These are phyloP conservation scores for Chrysosporium queenslandicum DNA, from an alignment of 2,329 filamentous ascomycete genomes.

Conservation along the genomic window DNA sequence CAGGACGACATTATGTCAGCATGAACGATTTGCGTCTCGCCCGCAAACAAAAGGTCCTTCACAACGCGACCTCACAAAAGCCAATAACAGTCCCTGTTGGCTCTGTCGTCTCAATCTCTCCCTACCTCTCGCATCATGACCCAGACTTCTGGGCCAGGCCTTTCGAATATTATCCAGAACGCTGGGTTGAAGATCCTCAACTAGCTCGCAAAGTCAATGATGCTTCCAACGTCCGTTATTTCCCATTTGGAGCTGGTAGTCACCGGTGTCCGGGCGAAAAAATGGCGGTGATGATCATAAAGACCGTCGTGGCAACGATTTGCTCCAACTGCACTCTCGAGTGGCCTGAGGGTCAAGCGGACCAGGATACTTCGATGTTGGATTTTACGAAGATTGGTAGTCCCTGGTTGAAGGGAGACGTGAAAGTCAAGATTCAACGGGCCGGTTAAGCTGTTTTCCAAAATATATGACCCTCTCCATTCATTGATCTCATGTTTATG, in stretches of 20 bases:
- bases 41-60: conserved; percentile 11
- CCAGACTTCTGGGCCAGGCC: conserved; percentile 13
- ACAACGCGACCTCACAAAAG: conserved; percentile 11
- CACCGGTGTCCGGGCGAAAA: conserved; percentile 17
- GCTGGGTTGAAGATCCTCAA: conserved; percentile 13
- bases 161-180: conserved; percentile 13
- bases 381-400: conserved; percentile 17
- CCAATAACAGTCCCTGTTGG: conserved; percentile 14
- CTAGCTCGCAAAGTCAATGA: conserved; percentile 12
- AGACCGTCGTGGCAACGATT: conserved; percentile 11
- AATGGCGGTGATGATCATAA: conserved; percentile 15
- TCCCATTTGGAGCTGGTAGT: conserved; percentile 16
- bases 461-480: no score
- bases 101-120: conserved; percentile 16
- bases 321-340: conserved; percentile 13
- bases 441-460: no score
- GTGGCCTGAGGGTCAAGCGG: conserved; percentile 9
- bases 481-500: no score
- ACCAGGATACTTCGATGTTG: conserved; percentile 12
- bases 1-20: conserved; percentile 15
- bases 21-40: conserved; percentile 15
- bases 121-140: conserved; percentile 16
- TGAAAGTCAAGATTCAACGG: conserved; percentile 13
- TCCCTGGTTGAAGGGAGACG: conserved; percentile 15
- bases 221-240: conserved; percentile 9